phyloP scores from a whole-genome alignment of 169 alveolate species.

The Plasmodium cynomolgi region DNA sequence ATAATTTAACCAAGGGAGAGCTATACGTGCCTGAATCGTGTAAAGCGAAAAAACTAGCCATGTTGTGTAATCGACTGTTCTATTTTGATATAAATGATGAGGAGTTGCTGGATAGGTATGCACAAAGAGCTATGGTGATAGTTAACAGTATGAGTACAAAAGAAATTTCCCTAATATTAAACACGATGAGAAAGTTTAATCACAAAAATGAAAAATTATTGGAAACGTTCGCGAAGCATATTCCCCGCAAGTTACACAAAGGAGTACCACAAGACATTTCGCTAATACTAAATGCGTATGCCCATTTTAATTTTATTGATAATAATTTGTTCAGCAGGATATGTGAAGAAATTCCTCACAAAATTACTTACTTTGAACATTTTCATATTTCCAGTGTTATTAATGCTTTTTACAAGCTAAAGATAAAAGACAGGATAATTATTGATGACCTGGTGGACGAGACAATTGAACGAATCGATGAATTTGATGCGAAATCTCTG shows the following conservation, averaged over 20 bases:
- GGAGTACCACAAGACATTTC: slow-evolving; percentile 74
- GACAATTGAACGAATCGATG: slow-evolving; percentile 51
- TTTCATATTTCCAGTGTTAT: slow-evolving; percentile 56
- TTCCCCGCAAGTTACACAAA: slow-evolving; percentile 69
- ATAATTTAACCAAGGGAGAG: slow-evolving; percentile 64
- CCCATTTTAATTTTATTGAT: slow-evolving; percentile 63
- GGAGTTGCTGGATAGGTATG: slow-evolving; percentile 66
- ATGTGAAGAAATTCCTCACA: slow-evolving; percentile 76
- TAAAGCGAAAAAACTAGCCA: slow-evolving; percentile 57
- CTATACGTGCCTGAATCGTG: slow-evolving; percentile 72
- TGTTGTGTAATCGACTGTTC: slow-evolving; percentile 70
- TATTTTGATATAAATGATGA: slow-evolving; percentile 73
- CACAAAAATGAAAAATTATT: slow-evolving; percentile 47
- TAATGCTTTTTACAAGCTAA: slow-evolving; percentile 55
- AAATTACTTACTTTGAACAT: slow-evolving; percentile 45
- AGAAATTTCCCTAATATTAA: slow-evolving; percentile 69
- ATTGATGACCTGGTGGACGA: slow-evolving; percentile 62
- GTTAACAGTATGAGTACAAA: slow-evolving; percentile 65
- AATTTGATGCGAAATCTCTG: slow-evolving; percentile 64
- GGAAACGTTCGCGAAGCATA: slow-evolving; percentile 69
- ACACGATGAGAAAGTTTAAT: slow-evolving; percentile 70
- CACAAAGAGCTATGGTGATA: slow-evolving; percentile 69
- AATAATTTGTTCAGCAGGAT: slow-evolving; percentile 61
- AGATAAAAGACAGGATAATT: slow-evolving; percentile 66
- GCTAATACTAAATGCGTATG: slow-evolving; percentile 64